phyloP scores from a whole-genome alignment of 331 rosid genomes.

The Rhamnella rubrinervis region DNA sequence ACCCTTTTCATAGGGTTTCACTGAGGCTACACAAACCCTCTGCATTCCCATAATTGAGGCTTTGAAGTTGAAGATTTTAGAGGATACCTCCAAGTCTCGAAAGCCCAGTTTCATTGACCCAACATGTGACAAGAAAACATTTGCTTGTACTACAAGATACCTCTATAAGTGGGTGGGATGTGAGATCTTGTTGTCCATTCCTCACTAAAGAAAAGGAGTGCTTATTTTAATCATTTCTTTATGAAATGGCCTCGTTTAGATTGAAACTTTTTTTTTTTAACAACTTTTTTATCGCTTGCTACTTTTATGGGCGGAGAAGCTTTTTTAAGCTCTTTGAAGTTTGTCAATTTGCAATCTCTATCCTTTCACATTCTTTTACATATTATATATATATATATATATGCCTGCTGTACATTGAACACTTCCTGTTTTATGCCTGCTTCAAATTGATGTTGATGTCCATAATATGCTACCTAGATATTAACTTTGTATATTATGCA shows the following conservation, averaged over 20 bases:
- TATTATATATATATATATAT: neutral
- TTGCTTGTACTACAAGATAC: neutral
- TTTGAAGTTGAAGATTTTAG: neutral
- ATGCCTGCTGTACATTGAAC: neutral
- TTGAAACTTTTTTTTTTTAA: slow-evolving; percentile 9
- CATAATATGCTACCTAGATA: neutral
- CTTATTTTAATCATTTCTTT: neutral
- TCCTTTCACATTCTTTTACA: neutral
- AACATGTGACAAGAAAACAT: neutral
- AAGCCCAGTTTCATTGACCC: neutral
- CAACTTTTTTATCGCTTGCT: neutral
- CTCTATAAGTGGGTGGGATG: neutral
- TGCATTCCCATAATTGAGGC: neutral
- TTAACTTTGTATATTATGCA: too few relatives aligned
- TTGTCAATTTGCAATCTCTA: too few relatives aligned
- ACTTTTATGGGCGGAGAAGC: neutral
- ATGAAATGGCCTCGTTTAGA: neutral
- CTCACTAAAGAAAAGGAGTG: neutral
- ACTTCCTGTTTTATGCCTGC: neutral
- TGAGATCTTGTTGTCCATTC: neutral
- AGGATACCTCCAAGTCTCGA: too few relatives aligned
- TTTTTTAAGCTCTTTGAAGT: neutral
- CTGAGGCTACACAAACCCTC: neutral
- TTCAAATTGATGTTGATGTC: neutral
- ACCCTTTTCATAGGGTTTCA: neutral